phyloP scores from a whole-genome alignment of 805 yeast genomes.

The Kluyveromyces aestuarii region DNA sequence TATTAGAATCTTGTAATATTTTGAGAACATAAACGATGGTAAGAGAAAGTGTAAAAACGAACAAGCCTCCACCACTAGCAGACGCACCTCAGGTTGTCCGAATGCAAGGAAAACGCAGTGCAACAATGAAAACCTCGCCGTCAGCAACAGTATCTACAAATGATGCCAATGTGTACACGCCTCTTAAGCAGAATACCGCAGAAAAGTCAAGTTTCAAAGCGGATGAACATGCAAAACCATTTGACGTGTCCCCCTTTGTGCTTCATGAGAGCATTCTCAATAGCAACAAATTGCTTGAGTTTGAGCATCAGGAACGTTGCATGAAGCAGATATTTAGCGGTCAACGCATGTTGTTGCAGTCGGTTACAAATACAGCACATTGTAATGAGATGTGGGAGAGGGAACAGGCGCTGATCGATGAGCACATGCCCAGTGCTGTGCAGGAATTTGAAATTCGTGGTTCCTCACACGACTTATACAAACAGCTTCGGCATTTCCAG shows the following conservation, averaged over 20 bases:
- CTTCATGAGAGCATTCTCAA: not conserved
- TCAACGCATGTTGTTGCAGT: not conserved
- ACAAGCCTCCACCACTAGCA: too few species aligned
- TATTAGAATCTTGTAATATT: too few species aligned
- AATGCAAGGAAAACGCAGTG: too few species aligned
- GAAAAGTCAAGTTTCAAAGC: not conserved
- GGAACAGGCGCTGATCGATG: not conserved
- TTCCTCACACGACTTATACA: conserved; percentile 1
- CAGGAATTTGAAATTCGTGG: not conserved
- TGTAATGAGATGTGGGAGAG: not conserved
- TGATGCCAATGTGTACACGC: too few species aligned
- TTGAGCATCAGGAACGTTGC: not conserved
- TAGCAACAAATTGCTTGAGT: not conserved
- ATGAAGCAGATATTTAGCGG: not conserved
- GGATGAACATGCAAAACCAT: not conserved
- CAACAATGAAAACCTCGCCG: too few species aligned
- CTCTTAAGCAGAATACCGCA: not conserved
- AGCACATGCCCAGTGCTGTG: not conserved
- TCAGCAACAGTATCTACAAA: too few species aligned
- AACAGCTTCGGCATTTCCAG: conserved; percentile 2
- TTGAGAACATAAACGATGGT: too few species aligned
- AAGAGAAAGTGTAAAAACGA: too few species aligned
- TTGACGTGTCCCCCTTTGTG: conserved; percentile 1
- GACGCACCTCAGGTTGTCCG: too few species aligned
- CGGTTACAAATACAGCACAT: not conserved